Conservation (phyloP, 2,329 filamentous ascomycete genomes). For the Coniochaeta ligniaria region DNA sequence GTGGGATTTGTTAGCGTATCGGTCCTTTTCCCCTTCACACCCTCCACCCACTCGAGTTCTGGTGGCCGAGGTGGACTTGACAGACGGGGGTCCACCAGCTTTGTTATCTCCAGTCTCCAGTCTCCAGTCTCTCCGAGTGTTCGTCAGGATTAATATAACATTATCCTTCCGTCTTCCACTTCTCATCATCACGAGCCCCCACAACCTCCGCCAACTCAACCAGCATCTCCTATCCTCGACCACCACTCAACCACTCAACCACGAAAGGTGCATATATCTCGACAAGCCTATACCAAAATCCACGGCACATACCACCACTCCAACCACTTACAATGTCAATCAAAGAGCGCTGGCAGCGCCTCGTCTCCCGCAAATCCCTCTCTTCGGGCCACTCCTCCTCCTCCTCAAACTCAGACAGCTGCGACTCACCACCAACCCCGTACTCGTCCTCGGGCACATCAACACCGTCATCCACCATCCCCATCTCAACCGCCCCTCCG, state of each 20-base stretch:
- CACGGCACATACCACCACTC: not conserved
- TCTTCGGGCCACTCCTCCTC: slow-evolving; percentile 4
- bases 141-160: not conserved
- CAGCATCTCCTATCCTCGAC: not conserved
- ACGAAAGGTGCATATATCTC: not conserved
- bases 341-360: slow-evolving; percentile 10
- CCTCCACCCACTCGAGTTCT: not conserved
- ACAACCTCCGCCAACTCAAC: not conserved
- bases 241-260: not conserved
- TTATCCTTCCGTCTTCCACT: not conserved
- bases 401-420: not conserved
- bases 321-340: slow-evolving; percentile 13
- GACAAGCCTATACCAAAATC: not conserved
- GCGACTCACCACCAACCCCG: not conserved
- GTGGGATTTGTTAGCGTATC: not conserved
- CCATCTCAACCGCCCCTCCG: not conserved
- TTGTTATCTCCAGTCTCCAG: too few relatives aligned
- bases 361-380: slow-evolving; percentile 7
- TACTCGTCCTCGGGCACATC: not conserved
- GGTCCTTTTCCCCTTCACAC: not conserved
- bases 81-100: not conserved
- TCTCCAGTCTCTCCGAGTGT: not conserved
- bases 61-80: not conserved
- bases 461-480: not conserved
- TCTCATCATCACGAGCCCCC: not conserved